These are phyloP conservation scores for Zasmidium angulare DNA, from an alignment of 2,329 filamentous ascomycete genomes.

Conservation along the genomic window DNA sequence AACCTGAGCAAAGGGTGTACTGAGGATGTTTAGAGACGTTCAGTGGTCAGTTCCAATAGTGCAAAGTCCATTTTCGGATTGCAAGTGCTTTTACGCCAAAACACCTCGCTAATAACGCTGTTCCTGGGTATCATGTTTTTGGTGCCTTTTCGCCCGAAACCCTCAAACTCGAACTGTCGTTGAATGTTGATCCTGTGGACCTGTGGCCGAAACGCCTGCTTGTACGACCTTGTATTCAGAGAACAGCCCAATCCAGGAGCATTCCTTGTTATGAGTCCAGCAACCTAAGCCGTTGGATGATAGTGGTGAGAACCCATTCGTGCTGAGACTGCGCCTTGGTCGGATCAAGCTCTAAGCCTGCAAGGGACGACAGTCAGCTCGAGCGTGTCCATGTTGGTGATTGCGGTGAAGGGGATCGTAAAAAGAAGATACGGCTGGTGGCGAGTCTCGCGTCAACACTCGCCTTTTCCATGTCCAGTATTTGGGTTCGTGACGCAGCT, in stretches of 20 bases:
- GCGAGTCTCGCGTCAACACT: background rate
- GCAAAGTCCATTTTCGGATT: background rate
- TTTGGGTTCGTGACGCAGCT: no score
- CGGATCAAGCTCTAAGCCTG: conserved; percentile 23
- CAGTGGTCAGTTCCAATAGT: no score
- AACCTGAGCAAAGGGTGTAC: background rate
- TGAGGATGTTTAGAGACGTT: no score
- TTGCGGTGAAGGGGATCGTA: background rate
- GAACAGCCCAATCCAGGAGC: background rate
- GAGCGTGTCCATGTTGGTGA: background rate
- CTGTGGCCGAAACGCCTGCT: conserved; percentile 5
- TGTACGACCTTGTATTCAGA: background rate
- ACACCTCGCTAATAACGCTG: conserved; percentile 3
- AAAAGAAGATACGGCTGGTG: background rate
- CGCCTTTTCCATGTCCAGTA: no score
- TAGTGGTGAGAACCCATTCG: conserved; percentile 20
- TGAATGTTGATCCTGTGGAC: background rate
- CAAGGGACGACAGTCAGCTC: conserved; percentile 13
- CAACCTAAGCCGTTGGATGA: conserved; percentile 20
- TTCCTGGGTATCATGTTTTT: conserved; percentile 5
- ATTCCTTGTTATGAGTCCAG: conserved; percentile 1
- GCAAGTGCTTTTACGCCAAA: background rate
- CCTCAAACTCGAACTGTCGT: background rate
- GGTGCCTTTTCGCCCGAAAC: background rate
- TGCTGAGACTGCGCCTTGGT: conserved; percentile 15